Evolutionary conservation across 345 rosid species (phyloP), one percentile per base, ranked within the genome.

Genomic region (Sonneratia alba): DNA sequence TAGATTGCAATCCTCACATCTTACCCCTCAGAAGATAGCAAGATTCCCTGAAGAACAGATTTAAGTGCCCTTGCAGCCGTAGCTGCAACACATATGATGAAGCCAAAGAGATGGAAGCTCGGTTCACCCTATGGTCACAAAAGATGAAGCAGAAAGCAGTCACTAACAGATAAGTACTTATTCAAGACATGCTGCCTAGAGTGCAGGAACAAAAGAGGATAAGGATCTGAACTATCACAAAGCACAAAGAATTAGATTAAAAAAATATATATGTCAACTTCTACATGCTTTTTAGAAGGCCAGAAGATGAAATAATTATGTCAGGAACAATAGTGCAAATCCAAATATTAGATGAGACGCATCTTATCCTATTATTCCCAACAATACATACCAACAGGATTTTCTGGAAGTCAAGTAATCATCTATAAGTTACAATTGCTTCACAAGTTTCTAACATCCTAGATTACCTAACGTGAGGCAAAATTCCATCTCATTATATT

Each of bases 1-100:
- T n/a, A 56, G 19, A 5, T 0, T 1, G 24, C 21, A 67, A 42
- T n/a, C 69, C n/a, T 68, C 34, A 34, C 24, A 8, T 57, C 89
- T 83, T 80, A 96, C 99, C 98, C 97, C 82, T 96, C 99, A 48
- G 97, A 91, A 73, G 99, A 92, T 76, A 96, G 99, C 74, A 96
- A 79, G 81, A 96, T 92, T 61, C 99, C 97, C 79, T 96, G 99
- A 72, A 96, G 81, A 66, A 96, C 99, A 37, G 99, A 91, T 77
- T 96, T 96, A 56, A 96, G 93, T 66, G 99, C 99, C 83, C 99
- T 85, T 1, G 99, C 96, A 76, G 96, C 98, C 8, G 99, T 96
- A 42, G 99, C 99, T 57, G 92, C 82, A 64, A 92, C 66, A 68
- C 99, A 96, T 87, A 92, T 91, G 65, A 96, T 81, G 70, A 96